Evolutionary conservation across 2,329 filamentous ascomycete species (phyloP), one percentile per base, ranked within the genome.

Genomic region (Stemphylium vesicarium): DNA sequence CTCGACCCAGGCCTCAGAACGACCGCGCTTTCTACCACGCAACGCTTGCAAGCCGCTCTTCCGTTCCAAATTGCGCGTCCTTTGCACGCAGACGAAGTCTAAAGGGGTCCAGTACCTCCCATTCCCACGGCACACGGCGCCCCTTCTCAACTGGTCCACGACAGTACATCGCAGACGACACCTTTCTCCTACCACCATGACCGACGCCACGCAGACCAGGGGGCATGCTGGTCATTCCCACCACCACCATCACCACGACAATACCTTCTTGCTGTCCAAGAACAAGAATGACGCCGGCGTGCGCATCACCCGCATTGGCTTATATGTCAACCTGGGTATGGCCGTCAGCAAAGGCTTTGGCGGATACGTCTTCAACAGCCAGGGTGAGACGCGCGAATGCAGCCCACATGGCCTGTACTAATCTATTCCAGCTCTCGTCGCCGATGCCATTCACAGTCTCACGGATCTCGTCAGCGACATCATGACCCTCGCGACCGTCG

Each of bases 391-490:
- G 38, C 26, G 9, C 8, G 44, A 3, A 26, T 43, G 47, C 15
- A 29, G 18, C 29, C 38, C 22, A n/a, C 20, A 12, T 32, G 18
- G 4, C 13, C 2, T 41, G 32, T 45, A 39, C 70, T 74, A 44
- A 74, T 59, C n/a, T 12, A 39, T 2, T 36, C 66, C 70, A 72
- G 89, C 91, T 54, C 90, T 96, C 82, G 82, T 93, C 56, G 93
- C 95, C 71, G 95, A 99, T 75, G 95, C 92, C 51, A 94, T 96
- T 80, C 95, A 99, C 79, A 94, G 92, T 69, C 84, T 98, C 64
- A 96, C 94, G 43, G 95, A 99, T 77, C 85, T 99, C 52, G 92
- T 96, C 57, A 97, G 93, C 48, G 95, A 99, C 75, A 84, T 99
- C 66, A 87, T 97, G 75, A 99, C 95, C 0, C 84, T 99, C 16